A percentile compares a stretch with the other conserved stretches of the same genome.
Conservation (phyloP, 2,329 filamentous ascomycete genomes). For the Trichoderma semiorbis region DNA sequence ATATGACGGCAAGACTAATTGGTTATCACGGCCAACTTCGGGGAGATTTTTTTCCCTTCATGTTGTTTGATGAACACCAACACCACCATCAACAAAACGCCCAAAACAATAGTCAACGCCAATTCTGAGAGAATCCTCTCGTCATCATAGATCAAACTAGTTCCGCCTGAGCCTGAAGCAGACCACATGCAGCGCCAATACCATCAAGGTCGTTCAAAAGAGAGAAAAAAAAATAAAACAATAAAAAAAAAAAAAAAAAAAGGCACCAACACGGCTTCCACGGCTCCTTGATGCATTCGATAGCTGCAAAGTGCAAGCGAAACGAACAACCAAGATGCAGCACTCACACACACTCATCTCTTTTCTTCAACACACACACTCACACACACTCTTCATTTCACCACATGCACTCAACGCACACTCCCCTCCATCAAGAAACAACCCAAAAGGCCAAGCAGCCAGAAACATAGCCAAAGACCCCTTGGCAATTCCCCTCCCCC, state of each 20-base stretch:
- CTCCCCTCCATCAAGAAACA: not conserved
- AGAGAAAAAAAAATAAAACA: not conserved
- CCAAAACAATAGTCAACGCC: not conserved
- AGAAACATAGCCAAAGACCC: not conserved
- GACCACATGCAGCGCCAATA: not conserved
- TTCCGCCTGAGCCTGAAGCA: not conserved
- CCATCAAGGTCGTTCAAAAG: not conserved
- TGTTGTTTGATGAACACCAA: not conserved
- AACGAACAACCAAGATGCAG: not conserved
- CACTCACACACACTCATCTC: not conserved
- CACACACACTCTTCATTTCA: not conserved
- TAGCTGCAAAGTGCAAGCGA: not conserved
- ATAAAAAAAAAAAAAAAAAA: not conserved
- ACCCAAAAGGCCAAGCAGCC: not conserved
- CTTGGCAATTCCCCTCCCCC: not conserved
- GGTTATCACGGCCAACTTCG: not conserved
- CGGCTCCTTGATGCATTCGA: not conserved
- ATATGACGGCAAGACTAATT: not conserved
- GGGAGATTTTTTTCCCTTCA: not conserved
- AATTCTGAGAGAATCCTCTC: not conserved
- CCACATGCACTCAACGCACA: not conserved
- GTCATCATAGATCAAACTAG: not conserved
- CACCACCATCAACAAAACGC: not conserved
- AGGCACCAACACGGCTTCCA: not conserved
- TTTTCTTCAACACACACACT: too few relatives aligned